phyloP scores from a whole-genome alignment of 768 basidiomycete genomes.

The Butyriboletus loyo region DNA sequence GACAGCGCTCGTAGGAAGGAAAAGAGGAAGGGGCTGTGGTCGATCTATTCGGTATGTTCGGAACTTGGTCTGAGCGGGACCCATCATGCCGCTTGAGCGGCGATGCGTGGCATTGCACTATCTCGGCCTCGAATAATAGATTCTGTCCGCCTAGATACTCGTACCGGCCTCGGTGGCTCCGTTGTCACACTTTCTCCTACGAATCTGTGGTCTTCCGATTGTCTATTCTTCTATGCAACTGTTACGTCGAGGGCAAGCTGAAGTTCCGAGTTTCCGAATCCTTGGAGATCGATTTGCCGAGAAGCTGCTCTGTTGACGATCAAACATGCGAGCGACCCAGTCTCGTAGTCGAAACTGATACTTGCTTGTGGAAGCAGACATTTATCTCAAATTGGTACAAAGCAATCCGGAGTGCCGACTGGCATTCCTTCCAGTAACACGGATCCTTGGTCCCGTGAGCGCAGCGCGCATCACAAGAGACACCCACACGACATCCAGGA shows the following conservation, averaged over 20 bases:
- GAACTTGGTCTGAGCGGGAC: conserved; percentile 20
- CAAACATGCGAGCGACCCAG: too few relatives aligned
- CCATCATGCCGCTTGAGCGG: conserved; percentile 4
- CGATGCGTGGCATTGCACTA: neutral
- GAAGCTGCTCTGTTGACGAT: too few relatives aligned
- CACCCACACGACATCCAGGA: neutral
- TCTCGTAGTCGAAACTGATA: too few relatives aligned
- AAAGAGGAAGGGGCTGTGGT: conserved; percentile 27
- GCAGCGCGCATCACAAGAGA: neutral
- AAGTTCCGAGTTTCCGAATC: neutral
- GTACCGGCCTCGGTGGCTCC: too few relatives aligned
- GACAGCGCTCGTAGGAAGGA: conserved; percentile 12
- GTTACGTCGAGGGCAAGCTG: neutral
- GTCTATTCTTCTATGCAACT: neutral
- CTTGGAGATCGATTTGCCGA: too few relatives aligned
- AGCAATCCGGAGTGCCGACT: too few relatives aligned
- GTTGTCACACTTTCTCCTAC: neutral
- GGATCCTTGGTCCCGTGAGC: neutral
- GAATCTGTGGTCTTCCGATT: neutral
- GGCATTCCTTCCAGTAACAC: neutral
- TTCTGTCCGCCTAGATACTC: neutral
- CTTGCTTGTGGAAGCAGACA: too few relatives aligned
- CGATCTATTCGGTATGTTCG: conserved; percentile 28
- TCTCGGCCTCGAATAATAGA: neutral
- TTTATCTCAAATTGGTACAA: too few relatives aligned